Percentiles rank a stretch among this genome's conserved stretches.
phyloP scores from a whole-genome alignment of 495 filamentous ascomycete species.

The Venustampulla echinocandica region DNA sequence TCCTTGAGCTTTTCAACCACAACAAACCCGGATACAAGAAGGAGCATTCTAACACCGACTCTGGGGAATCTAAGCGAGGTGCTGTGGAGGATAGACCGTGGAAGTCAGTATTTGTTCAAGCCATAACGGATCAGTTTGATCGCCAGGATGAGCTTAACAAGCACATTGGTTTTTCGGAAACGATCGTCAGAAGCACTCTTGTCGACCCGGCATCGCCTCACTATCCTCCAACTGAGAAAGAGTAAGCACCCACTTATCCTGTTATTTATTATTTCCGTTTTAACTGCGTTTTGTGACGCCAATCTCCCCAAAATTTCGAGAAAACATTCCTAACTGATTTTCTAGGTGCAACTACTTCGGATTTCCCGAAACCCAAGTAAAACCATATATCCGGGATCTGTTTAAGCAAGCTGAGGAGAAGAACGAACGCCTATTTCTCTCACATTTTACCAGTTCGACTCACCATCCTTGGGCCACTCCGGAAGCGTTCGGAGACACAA shows the following conservation, averaged over 20 bases:
- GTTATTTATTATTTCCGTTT: no score
- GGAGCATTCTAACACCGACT: conserved; percentile 16
- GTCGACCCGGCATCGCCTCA: conserved; percentile 26
- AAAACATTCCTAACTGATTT: no score
- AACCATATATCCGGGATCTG: conserved; percentile 35
- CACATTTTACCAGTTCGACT: conserved; percentile 38
- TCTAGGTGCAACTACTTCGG: conserved; percentile 46
- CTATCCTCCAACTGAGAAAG: conserved; percentile 22
- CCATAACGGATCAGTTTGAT: conserved; percentile 39
- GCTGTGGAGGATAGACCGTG: conserved; percentile 24
- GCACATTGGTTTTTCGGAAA: conserved; percentile 33
- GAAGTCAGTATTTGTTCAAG: conserved; percentile 39
- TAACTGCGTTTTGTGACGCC: no score
- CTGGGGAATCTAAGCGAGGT: conserved; percentile 14
- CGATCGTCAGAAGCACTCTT: conserved; percentile 29
- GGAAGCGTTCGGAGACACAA: conserved; percentile 26
- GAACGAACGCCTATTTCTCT: conserved; percentile 38
- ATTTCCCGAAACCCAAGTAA: conserved; percentile 37
- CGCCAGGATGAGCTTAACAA: conserved; percentile 30
- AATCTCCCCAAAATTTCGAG: no score
- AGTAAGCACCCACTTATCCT: no score
- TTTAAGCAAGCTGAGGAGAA: conserved; percentile 33
- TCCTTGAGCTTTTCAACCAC: conserved; percentile 35
- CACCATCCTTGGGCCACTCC: conserved; percentile 38
- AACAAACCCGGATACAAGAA: conserved; percentile 25